Conservation (phyloP, 2,329 filamentous ascomycete species). For the Massarina eburnea region DNA sequence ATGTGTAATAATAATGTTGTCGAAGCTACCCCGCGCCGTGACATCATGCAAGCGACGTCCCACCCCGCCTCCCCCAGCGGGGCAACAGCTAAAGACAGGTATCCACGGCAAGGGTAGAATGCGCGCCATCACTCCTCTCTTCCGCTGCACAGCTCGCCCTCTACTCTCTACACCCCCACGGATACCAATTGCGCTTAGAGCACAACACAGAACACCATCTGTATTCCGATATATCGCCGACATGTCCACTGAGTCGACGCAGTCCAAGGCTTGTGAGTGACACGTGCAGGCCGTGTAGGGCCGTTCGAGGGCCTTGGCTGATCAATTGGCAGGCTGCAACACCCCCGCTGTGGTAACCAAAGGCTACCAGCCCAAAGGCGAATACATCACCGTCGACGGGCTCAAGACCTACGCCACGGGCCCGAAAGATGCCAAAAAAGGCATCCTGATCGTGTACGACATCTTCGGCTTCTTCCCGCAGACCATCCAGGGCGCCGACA, state of each 20-base stretch:
- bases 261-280: slow-evolving; percentile 37
- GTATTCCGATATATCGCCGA: slow-evolving; percentile 14
- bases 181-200: slow-evolving; percentile 14
- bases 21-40: slow-evolving; percentile 10
- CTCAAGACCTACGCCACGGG: slow-evolving; percentile 65
- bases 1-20: neutral
- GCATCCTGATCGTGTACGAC: slow-evolving; percentile 62
- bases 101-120: slow-evolving; percentile 2
- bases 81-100: neutral
- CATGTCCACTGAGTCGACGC: slow-evolving; percentile 41
- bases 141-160: slow-evolving; percentile 7
- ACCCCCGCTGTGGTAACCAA: slow-evolving; percentile 52
- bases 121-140: slow-evolving; percentile 3
- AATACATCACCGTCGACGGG: slow-evolving; percentile 61
- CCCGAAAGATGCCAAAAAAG: slow-evolving; percentile 56
- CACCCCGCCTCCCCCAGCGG: slow-evolving; percentile 11
- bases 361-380: slow-evolving; percentile 59
- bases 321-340: slow-evolving; percentile 46
- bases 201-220: slow-evolving; percentile 1
- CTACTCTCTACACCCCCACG: slow-evolving; percentile 3
- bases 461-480: slow-evolving; percentile 67
- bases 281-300: neutral
- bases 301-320: no score
- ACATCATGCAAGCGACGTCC: slow-evolving; percentile 5
- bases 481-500: slow-evolving; percentile 65